Evolutionary conservation across 345 rosid genomes (phyloP).

Genomic region (Syzygium jambos): DNA sequence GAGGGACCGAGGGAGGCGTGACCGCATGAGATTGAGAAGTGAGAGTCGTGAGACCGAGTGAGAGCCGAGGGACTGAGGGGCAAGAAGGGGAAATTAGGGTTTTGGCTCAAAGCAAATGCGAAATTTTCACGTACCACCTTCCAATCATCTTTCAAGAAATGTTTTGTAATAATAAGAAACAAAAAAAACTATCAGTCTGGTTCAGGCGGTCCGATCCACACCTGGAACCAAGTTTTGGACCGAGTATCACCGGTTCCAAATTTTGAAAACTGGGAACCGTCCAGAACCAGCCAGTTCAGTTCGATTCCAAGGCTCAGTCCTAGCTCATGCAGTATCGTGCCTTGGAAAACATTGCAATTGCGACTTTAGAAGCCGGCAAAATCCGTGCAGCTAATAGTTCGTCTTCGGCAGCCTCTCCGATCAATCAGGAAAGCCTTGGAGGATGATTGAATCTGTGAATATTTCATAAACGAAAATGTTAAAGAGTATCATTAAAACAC

Average conservation of each 20-base stretch:
- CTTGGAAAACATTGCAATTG: not conserved
- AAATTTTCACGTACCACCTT: not conserved
- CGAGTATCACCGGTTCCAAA: too few species aligned
- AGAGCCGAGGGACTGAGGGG: not conserved
- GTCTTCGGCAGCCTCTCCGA: not conserved
- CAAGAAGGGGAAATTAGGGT: not conserved
- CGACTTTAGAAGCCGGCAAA: not conserved
- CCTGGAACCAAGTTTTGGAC: not conserved
- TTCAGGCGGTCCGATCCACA: not conserved
- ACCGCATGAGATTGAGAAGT: not conserved
- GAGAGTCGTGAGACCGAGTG: not conserved
- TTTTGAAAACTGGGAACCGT: too few species aligned
- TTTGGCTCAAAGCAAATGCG: not conserved
- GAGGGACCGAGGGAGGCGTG: not conserved
- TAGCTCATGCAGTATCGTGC: not conserved
- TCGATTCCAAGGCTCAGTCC: not conserved
- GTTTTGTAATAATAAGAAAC: not conserved
- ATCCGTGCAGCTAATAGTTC: not conserved
- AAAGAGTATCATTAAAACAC: not conserved
- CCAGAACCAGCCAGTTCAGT: fast-evolving
- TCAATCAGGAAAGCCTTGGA: not conserved
- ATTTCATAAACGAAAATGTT: not conserved
- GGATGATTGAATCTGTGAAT: not conserved
- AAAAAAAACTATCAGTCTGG: not conserved
- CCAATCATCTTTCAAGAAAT: not conserved